Evolutionary conservation across 768 basidiomycete genomes (phyloP).

Genomic region (Lactarius indigo): DNA sequence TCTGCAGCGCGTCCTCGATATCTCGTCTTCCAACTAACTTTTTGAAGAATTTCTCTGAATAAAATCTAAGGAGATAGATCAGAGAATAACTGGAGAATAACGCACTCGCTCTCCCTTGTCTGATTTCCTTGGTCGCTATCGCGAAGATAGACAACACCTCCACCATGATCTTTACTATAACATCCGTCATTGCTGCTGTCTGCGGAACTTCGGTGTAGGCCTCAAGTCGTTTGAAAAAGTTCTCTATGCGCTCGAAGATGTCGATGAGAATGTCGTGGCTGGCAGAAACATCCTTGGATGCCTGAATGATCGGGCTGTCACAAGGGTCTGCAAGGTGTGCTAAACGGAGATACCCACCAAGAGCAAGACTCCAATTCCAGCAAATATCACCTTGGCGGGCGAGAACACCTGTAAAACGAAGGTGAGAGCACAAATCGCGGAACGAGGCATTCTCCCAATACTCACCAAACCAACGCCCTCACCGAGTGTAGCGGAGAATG

Average conservation of each 20-base stretch:
- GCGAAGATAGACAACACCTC: not conserved
- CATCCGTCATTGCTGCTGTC: not conserved
- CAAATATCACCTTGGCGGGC: not conserved
- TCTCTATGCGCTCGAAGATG: not conserved
- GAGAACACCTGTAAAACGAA: not conserved
- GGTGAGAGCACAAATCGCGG: not conserved
- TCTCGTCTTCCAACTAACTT: not conserved
- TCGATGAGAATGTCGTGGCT: not conserved
- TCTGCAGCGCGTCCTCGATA: not conserved
- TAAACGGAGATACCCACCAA: not conserved
- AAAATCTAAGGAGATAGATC: not conserved
- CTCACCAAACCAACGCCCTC: not conserved
- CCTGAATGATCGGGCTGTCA: not conserved
- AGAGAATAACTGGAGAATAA: not conserved
- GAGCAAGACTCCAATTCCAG: not conserved
- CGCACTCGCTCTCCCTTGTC: not conserved
- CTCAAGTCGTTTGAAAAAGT: not conserved
- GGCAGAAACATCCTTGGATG: not conserved
- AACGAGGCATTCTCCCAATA: not conserved
- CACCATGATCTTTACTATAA: not conserved
- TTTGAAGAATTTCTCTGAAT: not conserved
- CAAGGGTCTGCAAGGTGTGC: too few relatives aligned
- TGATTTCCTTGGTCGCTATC: not conserved
- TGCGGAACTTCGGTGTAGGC: not conserved
- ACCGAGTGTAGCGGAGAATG: not conserved